Evolutionary conservation across 257 asterid species (phyloP), one percentile per base, ranked within the genome.

Genomic region (Coffea canephora): DNA sequence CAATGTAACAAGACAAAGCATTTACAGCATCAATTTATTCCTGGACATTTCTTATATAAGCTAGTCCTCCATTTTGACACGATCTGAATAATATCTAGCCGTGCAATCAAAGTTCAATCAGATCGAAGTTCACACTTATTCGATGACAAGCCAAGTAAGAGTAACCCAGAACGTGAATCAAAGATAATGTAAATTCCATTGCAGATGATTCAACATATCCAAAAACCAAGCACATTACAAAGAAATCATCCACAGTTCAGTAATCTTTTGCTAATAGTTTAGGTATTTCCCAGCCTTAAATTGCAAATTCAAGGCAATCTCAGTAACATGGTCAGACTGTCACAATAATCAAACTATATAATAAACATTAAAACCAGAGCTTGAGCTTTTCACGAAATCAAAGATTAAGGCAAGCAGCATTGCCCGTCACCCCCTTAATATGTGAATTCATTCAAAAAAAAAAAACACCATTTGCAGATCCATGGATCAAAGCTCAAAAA

Each of bases 391-490:
- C 31, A 59, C 8, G 66, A 59, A 59, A 59, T 21, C 27, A 59
- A 59, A 6, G 6, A 21, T 21, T 21, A 59, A 59, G n/a, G 31
- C 66, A 59, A 21, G 31, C 66, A 59, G 66, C 66, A 59, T 13
- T 8, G 48, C 73, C 18, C 2, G 36, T 8, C 25, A 69, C 12
- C 48, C 39, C 16, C 18, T 34, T 36, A 13, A 4, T 52, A 52
- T 14, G 59, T 43, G 48, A 13, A 9, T 76, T 36, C 0, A 36
- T 27, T 67, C 2, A 64, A 9, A 66, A 55, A 27, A 54, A 64
- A 69, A 81, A 76, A n/a, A 76, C 34, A 7, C 48, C 75, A 64
- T 34, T 65, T 21, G 77, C 79, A 80, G 69, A 72, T 80, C 77
- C 57, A 64, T 57, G 21, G 21, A 77, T 77, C 77, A 75, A 71